Conservation (phyloP, 345 rosid species). For the Mallotus nudiflorus region DNA sequence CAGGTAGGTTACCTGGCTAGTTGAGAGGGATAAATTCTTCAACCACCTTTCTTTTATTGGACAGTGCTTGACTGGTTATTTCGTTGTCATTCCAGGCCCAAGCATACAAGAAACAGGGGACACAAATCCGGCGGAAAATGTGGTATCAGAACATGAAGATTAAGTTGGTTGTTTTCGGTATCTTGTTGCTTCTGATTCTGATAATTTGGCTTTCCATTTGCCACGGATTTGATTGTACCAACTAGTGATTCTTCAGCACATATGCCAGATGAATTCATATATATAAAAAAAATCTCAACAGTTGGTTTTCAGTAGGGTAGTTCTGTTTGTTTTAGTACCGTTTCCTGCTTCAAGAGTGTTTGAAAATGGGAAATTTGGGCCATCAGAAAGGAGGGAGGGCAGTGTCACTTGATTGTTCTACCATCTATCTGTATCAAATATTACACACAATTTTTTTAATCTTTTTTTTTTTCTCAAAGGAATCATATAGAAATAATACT, state of each 20-base stretch:
- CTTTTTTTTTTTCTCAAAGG: too few relatives aligned
- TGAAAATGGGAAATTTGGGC: neutral
- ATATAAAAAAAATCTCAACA: neutral
- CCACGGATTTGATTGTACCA: conserved; percentile 80
- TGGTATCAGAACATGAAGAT: conserved; percentile 99
- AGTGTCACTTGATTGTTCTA: conserved; percentile 12
- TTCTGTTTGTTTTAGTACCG: neutral
- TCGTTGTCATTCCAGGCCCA: conserved; percentile 55
- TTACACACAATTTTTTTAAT: neutral
- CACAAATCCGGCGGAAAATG: conserved; percentile 73
- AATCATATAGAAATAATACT: conserved; percentile 2
- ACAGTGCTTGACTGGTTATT: neutral
- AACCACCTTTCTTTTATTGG: too few relatives aligned
- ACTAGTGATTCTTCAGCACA: conserved; percentile 27
- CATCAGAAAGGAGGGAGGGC: neutral
- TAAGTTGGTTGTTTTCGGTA: conserved; percentile 79
- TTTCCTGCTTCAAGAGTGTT: conserved; percentile 1
- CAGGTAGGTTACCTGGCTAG: conserved; percentile 46
- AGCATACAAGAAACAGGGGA: conserved; percentile 62
- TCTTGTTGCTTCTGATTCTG: conserved; percentile 68
- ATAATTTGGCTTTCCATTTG: conserved; percentile 86
- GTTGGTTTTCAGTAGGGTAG: neutral
- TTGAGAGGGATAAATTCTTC: neutral
- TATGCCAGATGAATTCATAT: neutral
- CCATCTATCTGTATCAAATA: neutral